phyloP scores from a whole-genome alignment of 768 basidiomycete species.

The Amanita phalloides region DNA sequence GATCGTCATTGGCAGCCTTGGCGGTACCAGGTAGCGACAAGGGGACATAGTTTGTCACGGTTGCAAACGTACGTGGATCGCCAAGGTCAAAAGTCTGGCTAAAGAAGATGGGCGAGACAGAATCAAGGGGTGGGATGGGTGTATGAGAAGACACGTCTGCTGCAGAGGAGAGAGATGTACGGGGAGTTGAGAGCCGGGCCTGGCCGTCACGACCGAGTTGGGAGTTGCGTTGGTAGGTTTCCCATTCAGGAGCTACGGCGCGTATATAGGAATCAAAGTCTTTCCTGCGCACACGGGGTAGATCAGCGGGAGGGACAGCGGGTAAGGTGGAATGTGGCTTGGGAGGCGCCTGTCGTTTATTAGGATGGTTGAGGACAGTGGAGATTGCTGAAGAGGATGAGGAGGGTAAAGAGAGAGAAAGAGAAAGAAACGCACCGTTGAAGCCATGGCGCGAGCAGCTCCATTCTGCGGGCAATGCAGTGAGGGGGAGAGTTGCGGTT shows the following conservation, averaged over 20 bases:
- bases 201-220: constrained; percentile 27
- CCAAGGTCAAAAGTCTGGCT: constrained; percentile 67
- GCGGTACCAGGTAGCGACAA: constrained; percentile 45
- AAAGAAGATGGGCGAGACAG: constrained; percentile 80
- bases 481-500: constrained; percentile 29
- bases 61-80: constrained; percentile 64
- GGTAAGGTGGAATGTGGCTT: constrained; percentile 80
- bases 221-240: constrained; percentile 47
- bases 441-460: constrained; percentile 80
- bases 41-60: constrained; percentile 69
- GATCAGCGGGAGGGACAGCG: constrained; percentile 55
- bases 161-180: constrained; percentile 12
- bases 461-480: constrained; percentile 55
- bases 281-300: constrained; percentile 70
- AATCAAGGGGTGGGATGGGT: constrained; percentile 48
- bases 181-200: constrained; percentile 21
- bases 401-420: constrained; percentile 1
- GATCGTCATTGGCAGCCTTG: neutral
- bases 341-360: constrained; percentile 74
- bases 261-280: constrained; percentile 81
- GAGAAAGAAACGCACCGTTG: constrained; percentile 49
- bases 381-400: constrained; percentile 60
- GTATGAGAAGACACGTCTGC: constrained; percentile 8
- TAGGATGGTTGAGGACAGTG: constrained; percentile 86
- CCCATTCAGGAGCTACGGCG: constrained; percentile 68